A percentile compares a stretch with the other conserved stretches of the same genome.
Conservation (phyloP, 805 yeast genomes). For the Schwanniomyces vanrijiae region DNA sequence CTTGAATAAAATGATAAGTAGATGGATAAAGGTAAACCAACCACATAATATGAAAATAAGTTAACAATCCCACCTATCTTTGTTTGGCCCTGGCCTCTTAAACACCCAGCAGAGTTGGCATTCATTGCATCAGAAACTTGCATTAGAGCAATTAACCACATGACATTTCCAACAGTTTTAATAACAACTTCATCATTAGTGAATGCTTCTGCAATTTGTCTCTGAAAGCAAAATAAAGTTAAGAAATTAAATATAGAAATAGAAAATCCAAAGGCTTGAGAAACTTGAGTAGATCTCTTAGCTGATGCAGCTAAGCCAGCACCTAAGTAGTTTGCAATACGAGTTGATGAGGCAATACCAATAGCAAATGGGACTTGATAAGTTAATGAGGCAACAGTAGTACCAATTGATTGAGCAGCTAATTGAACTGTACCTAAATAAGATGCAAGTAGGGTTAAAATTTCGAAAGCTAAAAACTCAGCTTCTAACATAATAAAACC, state of each 20-base stretch:
- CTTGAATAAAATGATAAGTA: conserved; percentile 50
- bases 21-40: conserved; percentile 64
- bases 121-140: conserved; percentile 70
- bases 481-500: conserved; percentile 61
- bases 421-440: conserved; percentile 52
- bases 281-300: conserved; percentile 34
- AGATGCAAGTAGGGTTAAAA: conserved; percentile 54
- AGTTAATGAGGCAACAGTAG: conserved; percentile 52
- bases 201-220: conserved; percentile 44
- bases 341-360: conserved; percentile 57
- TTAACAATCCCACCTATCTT: conserved; percentile 61
- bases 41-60: conserved; percentile 54
- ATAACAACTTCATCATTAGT: conserved; percentile 62
- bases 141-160: conserved; percentile 66
- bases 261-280: conserved; percentile 35
- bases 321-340: conserved; percentile 58
- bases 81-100: conserved; percentile 78
- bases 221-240: conserved; percentile 29
- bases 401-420: conserved; percentile 49
- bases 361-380: conserved; percentile 61
- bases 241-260: conserved; percentile 34
- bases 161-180: conserved; percentile 45
- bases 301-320: conserved; percentile 41
- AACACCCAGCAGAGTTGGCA: conserved; percentile 72
- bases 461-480: conserved; percentile 59